Conservation (phyloP, 2,329 filamentous ascomycete species). For the Cladophialophora chaetospira region DNA sequence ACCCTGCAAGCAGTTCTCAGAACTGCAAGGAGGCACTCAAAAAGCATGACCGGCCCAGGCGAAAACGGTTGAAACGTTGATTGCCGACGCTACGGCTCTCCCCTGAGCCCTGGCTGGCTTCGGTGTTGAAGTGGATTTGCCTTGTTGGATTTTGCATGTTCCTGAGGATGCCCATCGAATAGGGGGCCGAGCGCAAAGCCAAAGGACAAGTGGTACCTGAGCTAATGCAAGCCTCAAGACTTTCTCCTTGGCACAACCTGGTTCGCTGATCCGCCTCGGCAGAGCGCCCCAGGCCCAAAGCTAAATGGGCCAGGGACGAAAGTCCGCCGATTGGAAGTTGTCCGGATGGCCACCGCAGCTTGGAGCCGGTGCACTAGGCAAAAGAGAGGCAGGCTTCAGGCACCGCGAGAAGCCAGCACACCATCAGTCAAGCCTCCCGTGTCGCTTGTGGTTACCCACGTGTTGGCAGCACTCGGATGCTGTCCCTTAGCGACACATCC, state of each 20-base stretch:
- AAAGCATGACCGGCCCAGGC: constrained; percentile 13
- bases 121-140: constrained; percentile 14
- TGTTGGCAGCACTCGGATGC: constrained; percentile 17
- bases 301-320: constrained; percentile 27
- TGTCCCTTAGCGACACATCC: constrained; percentile 2
- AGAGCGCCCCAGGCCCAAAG: constrained; percentile 6
- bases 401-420: constrained; percentile 24
- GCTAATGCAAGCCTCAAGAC: constrained; percentile 30
- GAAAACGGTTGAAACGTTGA: constrained; percentile 26
- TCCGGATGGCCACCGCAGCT: constrained; percentile 18
- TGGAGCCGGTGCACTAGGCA: constrained; percentile 28
- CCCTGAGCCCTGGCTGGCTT: constrained; percentile 10
- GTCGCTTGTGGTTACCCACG: constrained; percentile 29
- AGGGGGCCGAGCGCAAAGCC: constrained; percentile 30
- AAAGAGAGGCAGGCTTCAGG: constrained; percentile 30
- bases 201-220: constrained; percentile 9
- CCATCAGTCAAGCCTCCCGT: constrained; percentile 16
- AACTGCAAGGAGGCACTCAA: constrained; percentile 12
- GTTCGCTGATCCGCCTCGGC: constrained; percentile 4
- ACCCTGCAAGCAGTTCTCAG: constrained; percentile 9
- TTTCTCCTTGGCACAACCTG: constrained; percentile 15
- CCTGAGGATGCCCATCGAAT: constrained; percentile 25
- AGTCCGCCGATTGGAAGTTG: constrained; percentile 26
- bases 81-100: constrained; percentile 8
- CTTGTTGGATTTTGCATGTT: constrained; percentile 14